Conservation (phyloP, 2,329 filamentous ascomycete species). For the Exophiala viscosa region DNA sequence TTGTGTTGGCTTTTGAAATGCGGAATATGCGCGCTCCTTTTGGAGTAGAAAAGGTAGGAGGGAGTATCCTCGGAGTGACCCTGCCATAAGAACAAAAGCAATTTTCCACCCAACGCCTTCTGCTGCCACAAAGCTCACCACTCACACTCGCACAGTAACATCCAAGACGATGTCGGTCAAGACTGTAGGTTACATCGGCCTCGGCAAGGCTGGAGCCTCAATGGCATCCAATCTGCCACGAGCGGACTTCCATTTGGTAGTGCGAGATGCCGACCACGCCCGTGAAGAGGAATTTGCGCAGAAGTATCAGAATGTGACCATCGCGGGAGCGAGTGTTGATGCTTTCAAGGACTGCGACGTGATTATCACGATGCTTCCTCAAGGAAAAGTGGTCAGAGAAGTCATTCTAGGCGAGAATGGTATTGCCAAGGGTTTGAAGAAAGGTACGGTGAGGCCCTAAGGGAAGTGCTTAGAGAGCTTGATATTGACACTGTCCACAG, state of each 20-base stretch:
- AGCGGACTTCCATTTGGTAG: conserved; percentile 32
- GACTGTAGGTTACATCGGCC: conserved; percentile 35
- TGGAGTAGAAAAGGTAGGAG: neutral
- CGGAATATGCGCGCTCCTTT: neutral
- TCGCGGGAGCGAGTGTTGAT: conserved; percentile 26
- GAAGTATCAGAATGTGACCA: conserved; percentile 63
- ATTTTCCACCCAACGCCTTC: neutral
- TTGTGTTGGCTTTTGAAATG: neutral
- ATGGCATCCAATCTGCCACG: conserved; percentile 35
- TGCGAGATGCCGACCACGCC: conserved; percentile 44
- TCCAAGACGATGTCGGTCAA: conserved; percentile 9
- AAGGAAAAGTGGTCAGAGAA: conserved; percentile 35
- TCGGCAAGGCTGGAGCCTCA: conserved; percentile 34
- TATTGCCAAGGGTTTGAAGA: conserved; percentile 31
- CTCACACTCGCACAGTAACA: neutral
- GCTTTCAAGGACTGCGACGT: conserved; percentile 34
- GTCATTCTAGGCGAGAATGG: conserved; percentile 30
- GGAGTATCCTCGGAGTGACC: neutral
- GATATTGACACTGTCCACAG: neutral
- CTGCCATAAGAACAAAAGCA: neutral
- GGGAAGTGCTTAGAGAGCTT: neutral
- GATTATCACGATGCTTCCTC: conserved; percentile 35
- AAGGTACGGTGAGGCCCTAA: conserved; percentile 30
- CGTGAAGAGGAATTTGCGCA: conserved; percentile 71
- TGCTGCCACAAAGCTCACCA: neutral